Evolutionary conservation across 495 filamentous ascomycete genomes (phyloP), one percentile per base, ranked within the genome.

Genomic region (Cercophora scortea): DNA sequence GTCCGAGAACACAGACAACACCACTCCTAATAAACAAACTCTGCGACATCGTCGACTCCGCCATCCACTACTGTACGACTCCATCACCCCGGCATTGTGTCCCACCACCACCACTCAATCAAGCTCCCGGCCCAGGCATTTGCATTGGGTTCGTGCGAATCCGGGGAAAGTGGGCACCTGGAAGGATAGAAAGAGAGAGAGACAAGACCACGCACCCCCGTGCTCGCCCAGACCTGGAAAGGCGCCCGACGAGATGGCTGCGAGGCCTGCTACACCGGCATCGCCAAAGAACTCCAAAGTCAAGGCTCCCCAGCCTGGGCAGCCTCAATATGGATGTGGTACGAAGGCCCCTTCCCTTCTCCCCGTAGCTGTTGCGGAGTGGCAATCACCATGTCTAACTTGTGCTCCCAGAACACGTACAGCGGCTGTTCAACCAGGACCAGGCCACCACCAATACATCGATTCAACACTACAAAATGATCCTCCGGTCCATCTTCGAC

Each of bases 281-380:
- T 79, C 77, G 42, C 74, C 78, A 17, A 79, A 78, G 52, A 70
- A 72, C 52, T 58, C 69, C 58, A 77, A 78, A 57, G 61, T 79
- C 62, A 79, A 78, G 59, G 56, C 70, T 10, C 70, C 75, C 8
- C 63, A 72, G 17, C 74, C 75, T 1, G 78, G 78, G 13, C 69
- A 70, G 45, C 76, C 78, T 38, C 52, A 76, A 18, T 81, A 73
- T 50, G 78, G 78, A 34, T 81, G 78, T 63, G 77, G 78, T 81
- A 62, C 58, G 74, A 54, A 32, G 25, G 25, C 25, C 25, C 7
- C 11, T 32, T 46, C 33, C 45, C 45, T n/a, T 32, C 45, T n/a
- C 36, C 33, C 42, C 1, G 12, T 40, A 40, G 34, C 10, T 9
- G 5, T 13, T 45, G 32, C 39, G 19, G 32, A 15, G 33, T 51